Evolutionary conservation across 1,139 yeast species (phyloP).

Genomic region (Kurtzmaniella quercitrusa): DNA sequence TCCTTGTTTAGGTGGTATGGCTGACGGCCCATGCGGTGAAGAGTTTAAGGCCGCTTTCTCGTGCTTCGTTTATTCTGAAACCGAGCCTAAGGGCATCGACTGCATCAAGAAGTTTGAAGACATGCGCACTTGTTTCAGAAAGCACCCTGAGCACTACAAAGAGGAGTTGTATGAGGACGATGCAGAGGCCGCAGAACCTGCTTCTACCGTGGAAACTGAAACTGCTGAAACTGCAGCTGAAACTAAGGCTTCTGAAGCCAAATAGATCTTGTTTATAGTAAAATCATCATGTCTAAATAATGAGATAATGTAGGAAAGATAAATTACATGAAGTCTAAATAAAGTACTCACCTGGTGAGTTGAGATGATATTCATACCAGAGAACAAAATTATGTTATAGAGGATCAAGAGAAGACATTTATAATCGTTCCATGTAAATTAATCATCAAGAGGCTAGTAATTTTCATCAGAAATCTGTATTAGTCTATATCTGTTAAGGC

Average conservation of each 20-base stretch:
- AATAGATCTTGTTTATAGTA: conserved; percentile 2
- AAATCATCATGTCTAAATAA: neutral
- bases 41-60: conserved; percentile 96
- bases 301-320: too few species aligned
- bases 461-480: too few species aligned
- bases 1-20: conserved; percentile 99
- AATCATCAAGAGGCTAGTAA: too few species aligned
- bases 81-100: conserved; percentile 96
- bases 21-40: conserved; percentile 97
- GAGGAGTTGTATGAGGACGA: conserved; percentile 85
- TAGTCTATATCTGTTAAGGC: too few species aligned
- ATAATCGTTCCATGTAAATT: too few species aligned
- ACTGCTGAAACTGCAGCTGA: neutral
- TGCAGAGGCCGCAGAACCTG: conserved; percentile 4
- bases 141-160: conserved; percentile 89
- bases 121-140: conserved; percentile 95
- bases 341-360: too few species aligned
- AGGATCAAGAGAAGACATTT: too few species aligned
- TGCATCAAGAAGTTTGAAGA: conserved; percentile 87
- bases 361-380: too few species aligned
- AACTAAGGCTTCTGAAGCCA: neutral
- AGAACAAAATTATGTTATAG: too few species aligned
- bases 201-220: conserved; percentile 1
- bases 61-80: conserved; percentile 91
- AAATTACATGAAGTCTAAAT: too few species aligned